Evolutionary conservation across 768 basidiomycete genomes (phyloP), one percentile per base, ranked within the genome.

Genomic region (Boletus rubropictus): DNA sequence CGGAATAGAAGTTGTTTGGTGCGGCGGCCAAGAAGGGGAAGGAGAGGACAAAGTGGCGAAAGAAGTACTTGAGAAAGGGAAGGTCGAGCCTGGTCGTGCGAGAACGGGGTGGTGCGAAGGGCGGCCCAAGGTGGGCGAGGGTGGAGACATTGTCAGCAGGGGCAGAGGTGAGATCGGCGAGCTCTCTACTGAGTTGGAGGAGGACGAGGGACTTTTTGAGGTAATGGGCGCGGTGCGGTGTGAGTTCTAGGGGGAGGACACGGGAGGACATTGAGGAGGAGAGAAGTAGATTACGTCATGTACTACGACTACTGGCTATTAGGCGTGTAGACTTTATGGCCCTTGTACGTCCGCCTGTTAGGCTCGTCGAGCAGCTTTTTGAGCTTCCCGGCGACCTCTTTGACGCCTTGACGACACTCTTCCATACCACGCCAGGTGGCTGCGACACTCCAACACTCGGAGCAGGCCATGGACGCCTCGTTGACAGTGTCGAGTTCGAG

Each of bases 181-280:
- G 77, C 67, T 99, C 96, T n/a, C 69, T 70, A 57, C 72, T 69
- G 57, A 97, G 82, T 65, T 97, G 84, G 42, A 97, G 82, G 55
- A 86, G 81, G 36, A 97, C 77, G 46, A 99, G 82, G 15, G 89
- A 79, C 68, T 98, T 98, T 75, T 98, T 99, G 65, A 99, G 88
- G 68, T 99, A 99, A 63, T 99, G 96, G 4, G 94, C 92, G 35
- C 94, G 85, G 39, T 94, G 71, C 11, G 95, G 89, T 1, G 91
- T 89, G 40, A 97, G 80, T 42, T 36, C 48, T 22, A 44, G 7
- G 15, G 42, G 39, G 39, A 18, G 39, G 4, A 41, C 14, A 1
- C 35, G 50, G n/a, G 8, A 17, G 17, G 60, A 58, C 44, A 50
- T 46, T 27, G 17, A 5, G 28, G 15, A 10, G 20, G 11, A 21